phyloP scores from a whole-genome alignment of 129 eudicot species.

The Flaveria brownii region DNA sequence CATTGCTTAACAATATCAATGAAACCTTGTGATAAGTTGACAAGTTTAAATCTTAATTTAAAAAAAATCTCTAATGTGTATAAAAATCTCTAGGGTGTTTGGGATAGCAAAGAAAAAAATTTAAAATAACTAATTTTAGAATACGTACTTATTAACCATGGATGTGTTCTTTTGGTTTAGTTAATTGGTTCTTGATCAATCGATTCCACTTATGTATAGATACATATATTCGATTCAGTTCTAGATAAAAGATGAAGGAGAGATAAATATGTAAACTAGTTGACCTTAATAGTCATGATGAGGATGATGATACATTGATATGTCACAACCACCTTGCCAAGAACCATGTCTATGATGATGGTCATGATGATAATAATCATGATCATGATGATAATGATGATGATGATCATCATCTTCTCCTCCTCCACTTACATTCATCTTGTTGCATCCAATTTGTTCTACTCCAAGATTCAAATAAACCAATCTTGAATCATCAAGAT shows the following conservation, averaged over 20 bases:
- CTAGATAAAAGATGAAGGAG: slow-evolving; percentile 16
- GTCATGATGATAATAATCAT: slow-evolving; percentile 7
- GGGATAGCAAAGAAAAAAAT: neutral
- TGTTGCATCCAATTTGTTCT: slow-evolving; percentile 47
- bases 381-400: slow-evolving; percentile 48
- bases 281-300: slow-evolving; percentile 64
- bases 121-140: neutral
- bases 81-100: neutral
- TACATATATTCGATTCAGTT: slow-evolving; percentile 27
- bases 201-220: slow-evolving; percentile 34
- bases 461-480: slow-evolving; percentile 83
- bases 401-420: slow-evolving; percentile 27
- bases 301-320: slow-evolving; percentile 69
- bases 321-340: slow-evolving; percentile 56
- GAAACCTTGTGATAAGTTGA: no score
- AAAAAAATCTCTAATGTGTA: neutral
- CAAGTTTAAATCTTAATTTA: neutral
- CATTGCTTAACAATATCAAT: neutral
- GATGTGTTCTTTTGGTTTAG: slow-evolving; percentile 24
- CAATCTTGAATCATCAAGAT: slow-evolving; percentile 77
- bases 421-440: slow-evolving; percentile 42
- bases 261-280: slow-evolving; percentile 34
- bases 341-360: slow-evolving; percentile 55
- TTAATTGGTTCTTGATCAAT: slow-evolving; percentile 23
- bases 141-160: slow-evolving; percentile 23